phyloP scores from a whole-genome alignment of 441 rosid genomes.

The Populus trichocarpa region DNA sequence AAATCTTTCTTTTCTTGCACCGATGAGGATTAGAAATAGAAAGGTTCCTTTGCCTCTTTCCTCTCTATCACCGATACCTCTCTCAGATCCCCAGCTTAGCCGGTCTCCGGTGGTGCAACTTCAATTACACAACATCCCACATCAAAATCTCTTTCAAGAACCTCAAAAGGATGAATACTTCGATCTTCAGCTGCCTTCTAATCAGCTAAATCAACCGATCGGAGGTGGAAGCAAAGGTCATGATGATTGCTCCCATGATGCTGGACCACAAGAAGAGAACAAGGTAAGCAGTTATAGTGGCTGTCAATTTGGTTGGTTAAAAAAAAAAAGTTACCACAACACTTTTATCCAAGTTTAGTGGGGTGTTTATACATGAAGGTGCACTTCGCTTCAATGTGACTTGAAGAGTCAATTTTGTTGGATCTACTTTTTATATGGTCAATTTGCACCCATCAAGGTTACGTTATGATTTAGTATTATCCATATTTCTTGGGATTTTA shows the following conservation, averaged over 20 bases:
- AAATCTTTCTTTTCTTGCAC: slow-evolving; percentile 12
- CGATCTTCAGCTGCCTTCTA: slow-evolving; percentile 24
- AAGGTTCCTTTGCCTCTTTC: slow-evolving; percentile 66
- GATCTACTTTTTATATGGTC: slow-evolving; percentile 3
- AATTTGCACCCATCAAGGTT: slow-evolving; percentile 28
- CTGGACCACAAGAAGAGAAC: background rate
- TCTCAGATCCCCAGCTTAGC: slow-evolving; percentile 72
- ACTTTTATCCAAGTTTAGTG: background rate
- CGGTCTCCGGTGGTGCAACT: slow-evolving; percentile 50
- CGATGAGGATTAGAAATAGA: slow-evolving; percentile 96
- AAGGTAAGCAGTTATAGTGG: slow-evolving; percentile 11
- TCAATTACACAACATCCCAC: slow-evolving; percentile 3
- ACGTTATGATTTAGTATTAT: background rate
- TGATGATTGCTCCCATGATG: slow-evolving; percentile 1
- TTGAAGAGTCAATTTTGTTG: slow-evolving; percentile 6
- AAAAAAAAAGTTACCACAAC: background rate
- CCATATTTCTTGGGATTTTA: slow-evolving; percentile 5
- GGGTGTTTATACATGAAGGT: slow-evolving; percentile 7
- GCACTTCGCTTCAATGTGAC: slow-evolving; percentile 33
- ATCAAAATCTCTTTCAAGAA: slow-evolving; percentile 4
- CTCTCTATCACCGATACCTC: slow-evolving; percentile 62
- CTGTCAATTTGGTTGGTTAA: background rate
- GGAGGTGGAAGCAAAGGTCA: slow-evolving; percentile 1
- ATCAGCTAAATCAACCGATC: slow-evolving; percentile 39
- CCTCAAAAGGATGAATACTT: slow-evolving; percentile 18